phyloP scores from a whole-genome alignment of 371 early-diverging fungal species.

The Saksenaea vasiformis region DNA sequence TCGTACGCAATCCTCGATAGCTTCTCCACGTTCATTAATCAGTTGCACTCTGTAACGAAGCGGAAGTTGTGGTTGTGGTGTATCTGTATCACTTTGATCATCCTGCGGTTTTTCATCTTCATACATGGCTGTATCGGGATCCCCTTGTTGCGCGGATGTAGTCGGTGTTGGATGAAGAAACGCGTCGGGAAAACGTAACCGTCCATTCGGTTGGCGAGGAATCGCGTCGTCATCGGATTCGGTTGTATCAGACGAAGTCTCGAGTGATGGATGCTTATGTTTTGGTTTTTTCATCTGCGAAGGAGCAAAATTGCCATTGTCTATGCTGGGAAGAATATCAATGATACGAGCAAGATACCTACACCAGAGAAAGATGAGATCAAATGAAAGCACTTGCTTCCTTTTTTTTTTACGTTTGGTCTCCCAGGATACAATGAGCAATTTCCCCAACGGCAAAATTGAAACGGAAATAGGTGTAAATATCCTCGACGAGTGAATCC shows the following conservation, averaged over 20 bases:
- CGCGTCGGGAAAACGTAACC: conserved; percentile 50
- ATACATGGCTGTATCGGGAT: not conserved
- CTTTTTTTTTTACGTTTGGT: conserved; percentile 36
- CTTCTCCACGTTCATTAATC: conserved; percentile 29
- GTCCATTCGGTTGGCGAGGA: conserved; percentile 44
- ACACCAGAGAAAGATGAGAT: not conserved
- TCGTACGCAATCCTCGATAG: conserved; percentile 32
- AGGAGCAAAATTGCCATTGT: not conserved
- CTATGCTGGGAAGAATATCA: conserved; percentile 24
- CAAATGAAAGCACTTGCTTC: not conserved
- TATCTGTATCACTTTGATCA: not conserved
- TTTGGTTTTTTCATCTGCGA: not conserved
- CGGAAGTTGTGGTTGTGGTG: conserved; percentile 5
- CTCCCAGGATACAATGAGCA: conserved; percentile 41
- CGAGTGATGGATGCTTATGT: not conserved
- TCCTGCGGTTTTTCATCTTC: not conserved
- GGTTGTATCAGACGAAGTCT: not conserved
- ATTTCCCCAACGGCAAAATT: conserved; percentile 44
- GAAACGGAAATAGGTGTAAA: conserved; percentile 41
- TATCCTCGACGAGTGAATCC: conserved; percentile 51
- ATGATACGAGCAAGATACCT: conserved; percentile 40
- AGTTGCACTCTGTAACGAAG: conserved; percentile 36
- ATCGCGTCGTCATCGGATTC: conserved; percentile 19
- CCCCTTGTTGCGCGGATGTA: conserved; percentile 2
- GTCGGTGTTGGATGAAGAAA: conserved; percentile 41